Percentiles rank a stretch among this genome's conserved stretches.
Evolutionary conservation across 192 early-diverging fungal genomes (phyloP).

Genomic region (Rhizophagus sp.): DNA sequence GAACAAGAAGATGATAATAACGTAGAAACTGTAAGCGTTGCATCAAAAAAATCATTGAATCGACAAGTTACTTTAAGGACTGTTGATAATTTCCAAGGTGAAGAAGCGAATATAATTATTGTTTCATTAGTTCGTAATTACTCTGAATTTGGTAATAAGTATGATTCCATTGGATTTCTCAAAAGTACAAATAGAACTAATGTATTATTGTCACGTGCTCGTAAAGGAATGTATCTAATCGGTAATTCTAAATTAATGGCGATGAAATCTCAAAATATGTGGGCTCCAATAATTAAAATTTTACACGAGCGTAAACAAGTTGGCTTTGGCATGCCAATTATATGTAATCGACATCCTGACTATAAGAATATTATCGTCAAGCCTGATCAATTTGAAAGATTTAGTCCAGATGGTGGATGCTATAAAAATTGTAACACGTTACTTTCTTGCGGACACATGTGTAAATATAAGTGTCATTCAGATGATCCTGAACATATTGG

Average conservation of each 20-base stretch:
- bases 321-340: constrained; percentile 46
- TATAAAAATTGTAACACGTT: constrained; percentile 38
- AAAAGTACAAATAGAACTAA: constrained; percentile 57
- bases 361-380: constrained; percentile 29
- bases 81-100: constrained; percentile 51
- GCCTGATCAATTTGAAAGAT: constrained; percentile 33
- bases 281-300: constrained; percentile 44
- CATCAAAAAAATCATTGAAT: neutral
- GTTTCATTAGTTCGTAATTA: constrained; percentile 43
- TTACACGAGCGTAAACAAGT: constrained; percentile 36
- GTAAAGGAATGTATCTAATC: constrained; percentile 61
- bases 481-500: constrained; percentile 39
- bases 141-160: neutral
- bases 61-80: constrained; percentile 40
- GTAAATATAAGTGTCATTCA: constrained; percentile 35
- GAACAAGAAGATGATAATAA: too few species aligned
- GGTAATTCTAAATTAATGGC: constrained; percentile 48
- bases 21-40: neutral
- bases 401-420: constrained; percentile 59
- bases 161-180: constrained; percentile 52
- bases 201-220: constrained; percentile 56
- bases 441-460: constrained; percentile 58
- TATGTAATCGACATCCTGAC: constrained; percentile 50
- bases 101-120: constrained; percentile 47
- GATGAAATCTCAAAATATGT: constrained; percentile 29